Percentiles rank a stretch among this genome's conserved stretches.
Conservation (phyloP, 352 stramenopile species). For the Pythium insidiosum region DNA sequence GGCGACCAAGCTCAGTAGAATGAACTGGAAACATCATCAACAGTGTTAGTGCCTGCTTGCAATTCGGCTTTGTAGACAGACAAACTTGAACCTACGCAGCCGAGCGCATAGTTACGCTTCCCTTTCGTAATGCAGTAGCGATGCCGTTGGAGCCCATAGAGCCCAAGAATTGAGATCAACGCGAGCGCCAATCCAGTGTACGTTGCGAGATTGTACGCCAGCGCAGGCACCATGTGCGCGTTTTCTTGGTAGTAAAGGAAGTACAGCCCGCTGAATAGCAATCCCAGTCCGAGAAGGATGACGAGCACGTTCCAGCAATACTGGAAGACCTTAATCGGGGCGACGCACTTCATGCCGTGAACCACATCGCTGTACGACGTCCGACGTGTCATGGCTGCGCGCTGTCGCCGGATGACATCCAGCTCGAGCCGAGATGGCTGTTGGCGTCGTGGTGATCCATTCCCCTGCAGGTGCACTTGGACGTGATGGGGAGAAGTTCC, state of each 20-base stretch:
- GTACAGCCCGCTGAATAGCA: constrained; percentile 49
- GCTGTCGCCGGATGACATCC: constrained; percentile 22
- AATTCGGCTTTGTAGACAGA: no score
- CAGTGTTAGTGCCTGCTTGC: background rate
- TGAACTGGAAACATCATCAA: constrained; percentile 21
- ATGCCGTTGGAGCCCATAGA: constrained; percentile 49
- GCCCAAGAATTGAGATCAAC: constrained; percentile 28
- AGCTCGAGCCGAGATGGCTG: constrained; percentile 11
- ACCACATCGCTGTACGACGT: constrained; percentile 31
- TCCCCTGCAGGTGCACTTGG: constrained; percentile 4
- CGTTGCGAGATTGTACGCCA: constrained; percentile 42
- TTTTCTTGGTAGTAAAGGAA: constrained; percentile 55
- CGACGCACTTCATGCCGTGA: constrained; percentile 18
- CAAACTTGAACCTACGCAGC: constrained; percentile 38
- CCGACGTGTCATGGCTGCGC: constrained; percentile 19
- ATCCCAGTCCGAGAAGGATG: constrained; percentile 33
- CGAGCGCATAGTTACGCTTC: constrained; percentile 46
- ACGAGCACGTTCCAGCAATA: constrained; percentile 50
- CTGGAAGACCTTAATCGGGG: constrained; percentile 27
- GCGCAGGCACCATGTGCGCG: constrained; percentile 31
- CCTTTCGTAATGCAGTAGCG: constrained; percentile 40
- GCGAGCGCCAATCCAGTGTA: constrained; percentile 34
- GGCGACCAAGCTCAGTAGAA: constrained; percentile 28
- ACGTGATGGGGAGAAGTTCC: constrained; percentile 1
- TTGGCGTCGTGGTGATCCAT: background rate